Percentiles rank a stretch among this genome's conserved stretches.
Conservation (phyloP, 371 early-diverging fungal genomes). For the Coemansia sp. region DNA sequence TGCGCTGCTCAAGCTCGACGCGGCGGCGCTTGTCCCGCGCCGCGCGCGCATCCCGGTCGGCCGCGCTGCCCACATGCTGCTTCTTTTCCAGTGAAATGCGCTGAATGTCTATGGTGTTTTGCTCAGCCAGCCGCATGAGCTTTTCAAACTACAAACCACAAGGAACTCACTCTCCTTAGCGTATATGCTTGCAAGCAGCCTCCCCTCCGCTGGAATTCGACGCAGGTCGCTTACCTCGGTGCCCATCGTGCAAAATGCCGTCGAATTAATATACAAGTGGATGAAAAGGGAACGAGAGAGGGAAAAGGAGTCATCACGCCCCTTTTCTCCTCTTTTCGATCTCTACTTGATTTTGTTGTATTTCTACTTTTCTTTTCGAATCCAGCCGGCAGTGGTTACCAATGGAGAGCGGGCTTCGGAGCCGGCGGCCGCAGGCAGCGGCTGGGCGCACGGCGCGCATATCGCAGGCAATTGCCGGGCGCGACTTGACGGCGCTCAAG, state of each 20-base stretch:
- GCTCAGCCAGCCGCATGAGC: conserved; percentile 49
- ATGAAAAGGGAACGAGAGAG: background rate
- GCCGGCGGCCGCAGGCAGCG: background rate
- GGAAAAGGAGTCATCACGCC: background rate
- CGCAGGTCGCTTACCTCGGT: conserved; percentile 34
- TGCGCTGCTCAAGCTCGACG: conserved; percentile 25
- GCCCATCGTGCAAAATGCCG: conserved; percentile 21
- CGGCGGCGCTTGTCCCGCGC: conserved; percentile 31
- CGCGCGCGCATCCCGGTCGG: background rate
- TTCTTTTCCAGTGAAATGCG: conserved; percentile 28
- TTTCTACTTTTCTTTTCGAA: background rate
- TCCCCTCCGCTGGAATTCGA: too few relatives aligned
- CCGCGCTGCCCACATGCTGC: conserved; percentile 3
- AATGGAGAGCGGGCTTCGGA: background rate
- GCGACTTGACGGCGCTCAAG: conserved; percentile 38
- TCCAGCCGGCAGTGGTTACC: background rate
- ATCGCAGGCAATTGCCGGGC: conserved; percentile 30
- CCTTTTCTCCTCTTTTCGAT: background rate
- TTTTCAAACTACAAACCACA: conserved; percentile 23
- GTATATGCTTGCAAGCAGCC: too few relatives aligned
- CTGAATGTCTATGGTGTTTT: conserved; percentile 46
- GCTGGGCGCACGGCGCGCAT: conserved; percentile 21
- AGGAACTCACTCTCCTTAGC: background rate
- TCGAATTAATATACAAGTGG: background rate
- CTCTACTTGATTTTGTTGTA: background rate